Evolutionary conservation across 805 yeast genomes (phyloP).

Genomic region (Saccharomycopsis guyanensis): DNA sequence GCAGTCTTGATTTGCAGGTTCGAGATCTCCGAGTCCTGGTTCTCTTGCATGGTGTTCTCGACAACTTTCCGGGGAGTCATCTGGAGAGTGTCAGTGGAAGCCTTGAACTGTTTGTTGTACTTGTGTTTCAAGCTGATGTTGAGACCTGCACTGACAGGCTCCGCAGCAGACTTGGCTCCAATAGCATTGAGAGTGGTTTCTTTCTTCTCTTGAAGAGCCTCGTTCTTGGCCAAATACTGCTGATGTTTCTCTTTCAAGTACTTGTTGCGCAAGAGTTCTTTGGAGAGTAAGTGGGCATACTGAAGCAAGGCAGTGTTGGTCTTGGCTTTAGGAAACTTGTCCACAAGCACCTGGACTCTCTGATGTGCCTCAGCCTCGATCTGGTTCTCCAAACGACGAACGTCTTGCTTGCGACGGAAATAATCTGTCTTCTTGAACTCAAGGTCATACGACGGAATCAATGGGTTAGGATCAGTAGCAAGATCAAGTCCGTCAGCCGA

Average conservation of each 20-base stretch:
- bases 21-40: not conserved
- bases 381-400: slow-evolving; percentile 6
- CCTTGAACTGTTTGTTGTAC: slow-evolving; percentile 6
- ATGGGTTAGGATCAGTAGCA: slow-evolving; percentile 11
- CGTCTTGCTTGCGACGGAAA: slow-evolving; percentile 5
- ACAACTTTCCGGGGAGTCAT: slow-evolving; percentile 10
- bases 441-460: slow-evolving; percentile 5
- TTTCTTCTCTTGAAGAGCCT: not conserved
- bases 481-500: slow-evolving; percentile 11
- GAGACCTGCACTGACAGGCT: slow-evolving; percentile 3
- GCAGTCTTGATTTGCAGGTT: not conserved
- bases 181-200: not conserved
- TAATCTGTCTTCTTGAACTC: slow-evolving; percentile 18
- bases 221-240: slow-evolving; percentile 12
- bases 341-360: slow-evolving; percentile 13
- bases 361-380: slow-evolving; percentile 12
- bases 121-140: slow-evolving; percentile 9
- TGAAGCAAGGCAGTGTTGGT: slow-evolving; percentile 20
- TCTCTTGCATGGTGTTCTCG: slow-evolving; percentile 6
- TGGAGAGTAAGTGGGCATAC: slow-evolving; percentile 18
- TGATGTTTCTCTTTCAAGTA: slow-evolving; percentile 15
- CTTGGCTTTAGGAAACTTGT: slow-evolving; percentile 18
- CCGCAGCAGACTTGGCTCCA: not conserved
- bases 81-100: not conserved
- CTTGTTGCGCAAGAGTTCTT: slow-evolving; percentile 15